Evolutionary conservation across 768 basidiomycete species (phyloP).

Genomic region (Boletus sp.): DNA sequence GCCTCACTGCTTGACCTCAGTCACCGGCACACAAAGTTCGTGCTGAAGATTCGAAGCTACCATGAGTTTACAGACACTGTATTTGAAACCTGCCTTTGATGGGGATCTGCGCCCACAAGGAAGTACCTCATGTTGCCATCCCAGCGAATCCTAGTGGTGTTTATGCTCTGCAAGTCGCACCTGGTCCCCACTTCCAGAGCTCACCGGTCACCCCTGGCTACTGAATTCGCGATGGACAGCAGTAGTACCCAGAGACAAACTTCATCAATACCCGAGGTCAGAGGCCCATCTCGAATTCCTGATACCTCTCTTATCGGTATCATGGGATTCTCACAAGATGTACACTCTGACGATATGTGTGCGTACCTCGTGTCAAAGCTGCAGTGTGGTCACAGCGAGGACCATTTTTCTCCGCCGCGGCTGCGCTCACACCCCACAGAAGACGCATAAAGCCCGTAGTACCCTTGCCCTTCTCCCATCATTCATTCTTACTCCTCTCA

Average conservation of each 20-base stretch:
- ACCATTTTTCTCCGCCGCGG: neutral
- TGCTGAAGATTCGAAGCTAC: neutral
- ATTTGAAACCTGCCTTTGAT: neutral
- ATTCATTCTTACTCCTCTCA: neutral
- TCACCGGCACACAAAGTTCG: too few relatives aligned
- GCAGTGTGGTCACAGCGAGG: neutral
- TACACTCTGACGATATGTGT: neutral
- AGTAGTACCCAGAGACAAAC: neutral
- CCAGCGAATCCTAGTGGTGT: neutral
- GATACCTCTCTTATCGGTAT: neutral
- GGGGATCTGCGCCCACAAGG: conserved; percentile 9
- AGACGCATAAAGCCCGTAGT: conserved; percentile 10
- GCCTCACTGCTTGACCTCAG: too few relatives aligned
- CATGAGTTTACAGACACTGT: neutral
- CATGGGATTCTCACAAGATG: conserved; percentile 4
- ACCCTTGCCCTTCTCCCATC: neutral
- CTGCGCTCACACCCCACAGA: neutral
- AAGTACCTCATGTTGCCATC: neutral
- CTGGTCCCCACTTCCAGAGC: neutral
- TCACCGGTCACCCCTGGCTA: too few relatives aligned
- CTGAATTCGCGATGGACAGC: neutral
- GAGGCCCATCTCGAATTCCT: neutral
- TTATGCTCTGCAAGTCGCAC: neutral
- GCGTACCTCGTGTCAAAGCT: neutral
- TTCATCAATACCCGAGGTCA: neutral